Evolutionary conservation across 2,329 filamentous ascomycete species (phyloP).

Genomic region (Hymenoscyphus fructigenus): DNA sequence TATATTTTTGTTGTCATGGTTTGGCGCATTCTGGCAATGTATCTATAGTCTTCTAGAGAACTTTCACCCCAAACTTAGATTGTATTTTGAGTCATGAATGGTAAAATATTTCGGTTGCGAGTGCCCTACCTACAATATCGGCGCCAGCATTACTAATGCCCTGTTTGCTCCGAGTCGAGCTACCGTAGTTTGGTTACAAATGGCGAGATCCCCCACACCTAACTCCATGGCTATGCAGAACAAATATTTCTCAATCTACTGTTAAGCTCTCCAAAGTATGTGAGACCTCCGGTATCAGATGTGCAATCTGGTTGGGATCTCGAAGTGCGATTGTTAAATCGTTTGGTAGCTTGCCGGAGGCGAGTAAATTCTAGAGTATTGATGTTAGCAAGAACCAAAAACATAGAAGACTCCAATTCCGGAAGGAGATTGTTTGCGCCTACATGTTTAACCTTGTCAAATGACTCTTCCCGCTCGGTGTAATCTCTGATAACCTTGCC

Average conservation of each 20-base stretch:
- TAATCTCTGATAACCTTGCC: slow-evolving; percentile 86
- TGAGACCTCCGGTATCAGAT: slow-evolving; percentile 69
- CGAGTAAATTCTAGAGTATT: slow-evolving; percentile 45
- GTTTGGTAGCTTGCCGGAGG: slow-evolving; percentile 57
- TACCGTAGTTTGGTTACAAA: background rate
- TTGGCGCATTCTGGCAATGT: too few species aligned
- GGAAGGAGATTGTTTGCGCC: slow-evolving; percentile 32
- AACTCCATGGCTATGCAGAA: slow-evolving; percentile 3
- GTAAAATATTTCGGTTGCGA: too few species aligned
- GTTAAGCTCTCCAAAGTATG: slow-evolving; percentile 55
- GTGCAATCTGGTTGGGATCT: slow-evolving; percentile 74
- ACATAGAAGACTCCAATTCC: slow-evolving; percentile 10
- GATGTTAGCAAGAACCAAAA: background rate
- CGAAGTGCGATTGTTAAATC: slow-evolving; percentile 75
- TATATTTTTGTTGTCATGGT: too few species aligned
- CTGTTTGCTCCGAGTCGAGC: too few species aligned
- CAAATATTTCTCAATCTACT: background rate
- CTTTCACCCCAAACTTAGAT: too few species aligned
- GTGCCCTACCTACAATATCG: too few species aligned
- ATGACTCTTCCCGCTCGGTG: slow-evolving; percentile 79
- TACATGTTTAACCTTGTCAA: slow-evolving; percentile 73
- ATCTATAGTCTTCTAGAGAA: too few species aligned
- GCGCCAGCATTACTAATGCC: too few species aligned
- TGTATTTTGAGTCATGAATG: too few species aligned
- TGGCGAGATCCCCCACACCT: background rate